Evolutionary conservation across 768 basidiomycete genomes (phyloP).

Genomic region (Aureoboletus auriporus): DNA sequence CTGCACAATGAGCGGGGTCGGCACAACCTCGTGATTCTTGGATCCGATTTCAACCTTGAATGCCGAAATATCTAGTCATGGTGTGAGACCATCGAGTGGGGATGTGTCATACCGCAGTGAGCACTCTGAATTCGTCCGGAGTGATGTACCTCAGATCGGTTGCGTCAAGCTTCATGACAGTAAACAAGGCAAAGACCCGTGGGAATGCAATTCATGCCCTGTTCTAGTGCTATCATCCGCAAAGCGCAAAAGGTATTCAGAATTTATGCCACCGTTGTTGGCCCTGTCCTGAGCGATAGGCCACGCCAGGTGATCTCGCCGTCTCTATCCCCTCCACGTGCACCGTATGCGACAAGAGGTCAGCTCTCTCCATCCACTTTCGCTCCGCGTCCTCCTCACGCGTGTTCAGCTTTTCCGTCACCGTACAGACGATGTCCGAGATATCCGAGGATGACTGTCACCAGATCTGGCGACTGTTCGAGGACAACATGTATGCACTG

Average conservation of each 20-base stretch:
- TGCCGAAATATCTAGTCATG: background rate
- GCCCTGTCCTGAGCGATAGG: constrained; percentile 12
- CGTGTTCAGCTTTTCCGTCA: constrained; percentile 20
- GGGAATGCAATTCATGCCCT: constrained; percentile 5
- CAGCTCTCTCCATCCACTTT: background rate
- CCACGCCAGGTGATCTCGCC: constrained; percentile 18
- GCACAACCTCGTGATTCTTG: constrained; percentile 97
- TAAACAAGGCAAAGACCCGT: background rate
- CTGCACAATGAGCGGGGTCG: constrained; percentile 82
- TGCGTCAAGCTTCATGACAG: constrained; percentile 84
- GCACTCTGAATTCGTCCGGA: constrained; percentile 90
- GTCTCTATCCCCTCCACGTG: constrained; percentile 10
- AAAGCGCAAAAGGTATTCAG: constrained; percentile 34
- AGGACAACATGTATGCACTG: constrained; percentile 55
- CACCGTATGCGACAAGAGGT: constrained; percentile 15
- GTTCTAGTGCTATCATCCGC: constrained; percentile 18
- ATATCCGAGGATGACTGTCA: constrained; percentile 35
- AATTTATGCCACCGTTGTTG: background rate
- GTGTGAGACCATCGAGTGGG: background rate
- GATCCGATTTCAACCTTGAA: constrained; percentile 92
- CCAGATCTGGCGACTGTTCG: constrained; percentile 49
- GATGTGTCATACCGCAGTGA: constrained; percentile 68
- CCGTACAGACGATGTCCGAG: constrained; percentile 25
- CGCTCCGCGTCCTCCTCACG: background rate
- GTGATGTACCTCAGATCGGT: constrained; percentile 92